phyloP scores from a whole-genome alignment of 768 basidiomycete species.

The Termitomyces bulborhizus region DNA sequence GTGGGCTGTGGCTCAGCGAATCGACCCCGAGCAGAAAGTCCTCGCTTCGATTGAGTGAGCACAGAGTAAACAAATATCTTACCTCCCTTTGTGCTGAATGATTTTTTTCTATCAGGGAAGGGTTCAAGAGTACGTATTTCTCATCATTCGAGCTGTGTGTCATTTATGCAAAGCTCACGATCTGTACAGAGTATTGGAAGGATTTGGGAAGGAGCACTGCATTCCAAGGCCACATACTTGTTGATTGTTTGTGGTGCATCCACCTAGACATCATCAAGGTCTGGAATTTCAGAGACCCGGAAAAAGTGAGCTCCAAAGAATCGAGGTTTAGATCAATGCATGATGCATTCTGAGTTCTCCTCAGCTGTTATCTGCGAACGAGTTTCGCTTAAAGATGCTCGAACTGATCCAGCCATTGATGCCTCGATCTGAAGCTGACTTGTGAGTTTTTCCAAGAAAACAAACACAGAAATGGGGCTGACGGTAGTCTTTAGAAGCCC shows the following conservation, averaged over 20 bases:
- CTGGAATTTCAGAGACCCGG: constrained; percentile 21
- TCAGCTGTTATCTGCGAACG: background rate
- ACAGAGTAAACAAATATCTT: background rate
- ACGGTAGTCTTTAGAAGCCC: background rate
- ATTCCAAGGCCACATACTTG: background rate
- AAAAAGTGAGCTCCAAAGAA: constrained; percentile 1
- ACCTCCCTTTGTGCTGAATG: background rate
- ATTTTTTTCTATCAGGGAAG: background rate
- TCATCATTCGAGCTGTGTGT: too few relatives aligned
- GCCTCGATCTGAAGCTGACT: background rate
- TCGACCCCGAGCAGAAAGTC: constrained; percentile 1
- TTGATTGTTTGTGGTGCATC: constrained; percentile 6
- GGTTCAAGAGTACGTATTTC: background rate
- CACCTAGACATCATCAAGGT: constrained; percentile 16
- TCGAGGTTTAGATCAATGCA: too few relatives aligned
- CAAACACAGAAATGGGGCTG: background rate
- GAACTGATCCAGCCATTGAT: background rate
- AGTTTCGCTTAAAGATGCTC: background rate
- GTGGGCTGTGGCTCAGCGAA: constrained; percentile 1
- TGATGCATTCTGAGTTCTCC: background rate
- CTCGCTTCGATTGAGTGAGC: background rate
- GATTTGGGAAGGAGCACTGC: constrained; percentile 2
- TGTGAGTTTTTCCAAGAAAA: background rate
- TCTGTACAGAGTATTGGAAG: constrained; percentile 6
- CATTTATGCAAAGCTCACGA: background rate